A percentile compares a stretch with the other conserved stretches of the same genome.
Evolutionary conservation across 2,329 filamentous ascomycete genomes (phyloP).

Genomic region (Scleromitrula shiraiana): DNA sequence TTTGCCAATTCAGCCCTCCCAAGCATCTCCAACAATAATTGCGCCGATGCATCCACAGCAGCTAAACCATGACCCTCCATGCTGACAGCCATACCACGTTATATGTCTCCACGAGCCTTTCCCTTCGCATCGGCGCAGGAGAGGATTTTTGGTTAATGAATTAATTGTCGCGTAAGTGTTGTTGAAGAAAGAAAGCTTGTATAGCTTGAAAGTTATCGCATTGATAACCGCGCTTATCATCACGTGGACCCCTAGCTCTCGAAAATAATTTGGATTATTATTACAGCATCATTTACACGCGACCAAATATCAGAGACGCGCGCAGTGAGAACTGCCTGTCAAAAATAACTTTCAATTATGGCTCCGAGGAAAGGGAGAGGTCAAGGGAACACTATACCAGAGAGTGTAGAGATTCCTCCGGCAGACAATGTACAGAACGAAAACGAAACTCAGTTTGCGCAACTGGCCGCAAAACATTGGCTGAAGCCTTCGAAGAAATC

Average conservation of each 20-base stretch:
- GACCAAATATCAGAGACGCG: constrained; percentile 7
- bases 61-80: constrained; percentile 48
- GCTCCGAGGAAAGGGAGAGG: constrained; percentile 29
- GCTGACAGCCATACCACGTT: neutral
- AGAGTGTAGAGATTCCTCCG: constrained; percentile 45
- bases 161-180: constrained; percentile 6
- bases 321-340: constrained; percentile 12
- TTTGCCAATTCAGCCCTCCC: constrained; percentile 52
- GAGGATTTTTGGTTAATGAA: neutral
- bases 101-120: neutral
- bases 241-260: neutral
- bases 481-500: constrained; percentile 55
- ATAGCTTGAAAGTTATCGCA: neutral
- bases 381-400: no score
- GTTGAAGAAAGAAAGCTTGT: neutral
- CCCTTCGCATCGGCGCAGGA: neutral
- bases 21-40: constrained; percentile 50
- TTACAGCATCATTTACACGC: neutral
- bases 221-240: neutral
- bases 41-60: constrained; percentile 45
- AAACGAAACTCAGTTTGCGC: constrained; percentile 63
- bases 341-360: constrained; percentile 19
- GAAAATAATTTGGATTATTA: constrained; percentile 7
- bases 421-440: constrained; percentile 65
- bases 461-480: constrained; percentile 81